These are phyloP conservation scores for Alternaria triticimaculans DNA, from an alignment of 2,329 filamentous ascomycete genomes.

Conservation along the genomic window DNA sequence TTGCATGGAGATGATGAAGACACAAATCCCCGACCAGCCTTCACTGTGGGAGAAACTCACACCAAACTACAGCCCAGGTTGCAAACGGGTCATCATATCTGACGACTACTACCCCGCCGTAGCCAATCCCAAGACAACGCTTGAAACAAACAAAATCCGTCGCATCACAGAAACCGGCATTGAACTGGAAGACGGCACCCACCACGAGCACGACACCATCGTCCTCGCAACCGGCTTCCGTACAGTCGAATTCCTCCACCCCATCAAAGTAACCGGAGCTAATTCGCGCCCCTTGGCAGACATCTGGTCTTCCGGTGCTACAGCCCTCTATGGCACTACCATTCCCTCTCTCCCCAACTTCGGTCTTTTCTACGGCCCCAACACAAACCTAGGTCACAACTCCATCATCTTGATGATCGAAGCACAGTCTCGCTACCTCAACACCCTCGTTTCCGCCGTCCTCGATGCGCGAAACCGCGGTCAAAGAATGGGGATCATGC, in stretches of 20 bases:
- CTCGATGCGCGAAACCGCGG: conserved; percentile 53
- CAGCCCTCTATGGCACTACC: conserved; percentile 59
- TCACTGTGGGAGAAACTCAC: conserved; percentile 62
- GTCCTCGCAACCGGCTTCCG: conserved; percentile 66
- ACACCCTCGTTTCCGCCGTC: conserved; percentile 57
- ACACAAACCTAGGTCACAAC: conserved; percentile 62
- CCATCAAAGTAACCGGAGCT: conserved; percentile 60
- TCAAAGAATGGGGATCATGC: conserved; percentile 54
- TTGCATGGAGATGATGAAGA: conserved; percentile 51
- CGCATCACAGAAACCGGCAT: conserved; percentile 57
- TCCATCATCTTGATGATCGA: conserved; percentile 69
- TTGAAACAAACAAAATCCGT: conserved; percentile 60
- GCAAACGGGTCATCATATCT: conserved; percentile 61
- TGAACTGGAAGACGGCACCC: conserved; percentile 50
- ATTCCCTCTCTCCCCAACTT: conserved; percentile 63
- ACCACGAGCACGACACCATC: conserved; percentile 62
- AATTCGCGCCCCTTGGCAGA: conserved; percentile 53
- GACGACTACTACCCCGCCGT: conserved; percentile 65
- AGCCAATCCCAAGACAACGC: conserved; percentile 53
- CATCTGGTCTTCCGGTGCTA: conserved; percentile 61
- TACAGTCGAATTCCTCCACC: conserved; percentile 65
- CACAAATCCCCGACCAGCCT: conserved; percentile 56
- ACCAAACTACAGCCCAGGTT: conserved; percentile 62
- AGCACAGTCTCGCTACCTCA: conserved; percentile 63
- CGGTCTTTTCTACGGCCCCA: conserved; percentile 65